phyloP scores from a whole-genome alignment of 805 yeast species.

The Saccharomyces kudriavzevii region DNA sequence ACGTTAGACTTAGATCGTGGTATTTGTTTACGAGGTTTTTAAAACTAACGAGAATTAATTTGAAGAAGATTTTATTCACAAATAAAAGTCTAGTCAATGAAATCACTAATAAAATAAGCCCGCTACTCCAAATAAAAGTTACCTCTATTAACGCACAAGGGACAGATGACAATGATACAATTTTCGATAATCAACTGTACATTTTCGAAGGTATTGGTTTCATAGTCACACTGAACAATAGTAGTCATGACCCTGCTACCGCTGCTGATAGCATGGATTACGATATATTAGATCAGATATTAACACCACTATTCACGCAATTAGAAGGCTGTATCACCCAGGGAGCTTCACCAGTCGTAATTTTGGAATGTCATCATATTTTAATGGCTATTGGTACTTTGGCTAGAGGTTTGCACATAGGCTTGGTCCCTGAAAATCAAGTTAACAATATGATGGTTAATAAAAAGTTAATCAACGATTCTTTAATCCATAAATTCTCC shows the following conservation, averaged over 20 bases:
- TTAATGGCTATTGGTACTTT: slow-evolving; percentile 85
- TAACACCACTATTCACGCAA: slow-evolving; percentile 67
- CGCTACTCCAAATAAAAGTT: slow-evolving; percentile 48
- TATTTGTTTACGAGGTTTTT: slow-evolving; percentile 78
- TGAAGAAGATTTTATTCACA: slow-evolving; percentile 34
- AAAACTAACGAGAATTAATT: slow-evolving; percentile 61
- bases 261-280: slow-evolving; percentile 36
- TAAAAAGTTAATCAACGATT: slow-evolving; percentile 23
- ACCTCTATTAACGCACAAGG: slow-evolving; percentile 27
- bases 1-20: slow-evolving; percentile 83
- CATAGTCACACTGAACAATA: slow-evolving; percentile 34
- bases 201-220: slow-evolving; percentile 83
- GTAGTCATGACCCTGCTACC: neutral
- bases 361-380: slow-evolving; percentile 76
- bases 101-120: slow-evolving; percentile 54
- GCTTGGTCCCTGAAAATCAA: slow-evolving; percentile 33
- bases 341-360: slow-evolving; percentile 36
- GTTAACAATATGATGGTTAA: slow-evolving; percentile 32
- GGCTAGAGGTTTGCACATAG: slow-evolving; percentile 69
- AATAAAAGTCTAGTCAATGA: slow-evolving; percentile 30
- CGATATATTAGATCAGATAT: slow-evolving; percentile 51
- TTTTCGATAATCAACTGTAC: slow-evolving; percentile 71
- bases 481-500: slow-evolving; percentile 42
- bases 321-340: slow-evolving; percentile 56
- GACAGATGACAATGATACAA: slow-evolving; percentile 44